Base-by-base conservation (phyloP, 1,139 yeast genomes). In the Blastobotrys buckinghamii region DNA sequence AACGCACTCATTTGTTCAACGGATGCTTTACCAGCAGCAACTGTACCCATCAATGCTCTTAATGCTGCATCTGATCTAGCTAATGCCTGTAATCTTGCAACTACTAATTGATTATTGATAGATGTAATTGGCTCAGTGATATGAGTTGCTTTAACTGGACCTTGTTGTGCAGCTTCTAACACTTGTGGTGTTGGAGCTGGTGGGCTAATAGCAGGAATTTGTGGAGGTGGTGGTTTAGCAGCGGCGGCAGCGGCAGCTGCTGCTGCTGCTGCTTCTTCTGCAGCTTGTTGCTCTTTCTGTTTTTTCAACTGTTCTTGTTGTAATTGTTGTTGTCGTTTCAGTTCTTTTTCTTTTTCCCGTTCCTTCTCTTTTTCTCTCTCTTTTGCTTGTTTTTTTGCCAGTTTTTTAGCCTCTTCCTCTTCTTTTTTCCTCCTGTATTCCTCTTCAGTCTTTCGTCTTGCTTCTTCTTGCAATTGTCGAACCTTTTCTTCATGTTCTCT, bases 1-100 rank as follows among this genome's bases (percentile, higher is more conserved):
- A 89, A 89, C 37, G 79, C 79, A 33, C 77, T 71, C 22, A 90
- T 83, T 62, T 88, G 92, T 8, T 76, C 81, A 1, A 78, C 76
- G 0, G 81, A 65, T 0, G 96, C 96, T 29, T 72, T 74, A 1
- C 96, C 95, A 53, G 82, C 77, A 0, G 97, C 96, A 1, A 90
- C 96, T 6, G 75, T 76, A 53, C 82, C 80, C 96, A 90, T 88
- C 48, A 90, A 68, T 1, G 76, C 69, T 56, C 81, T 83, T 46
- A 90, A 67, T 7, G 81, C 75, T 1, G 78, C 74, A 59, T 89
- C 95, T 4, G 76, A 73, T 42, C 85, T 75, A 0, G 97, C 97
- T 65, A 90, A 81, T 1, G 84, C 74, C 57, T 89, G 89, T 57
- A 90, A 74, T 59, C 89, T 86, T 7, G 82, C 78, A 55, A 90